A percentile compares a stretch with the other conserved stretches of the same genome.
phyloP scores from a whole-genome alignment of 352 stramenopile genomes.

The Globisporangium alternatum region DNA sequence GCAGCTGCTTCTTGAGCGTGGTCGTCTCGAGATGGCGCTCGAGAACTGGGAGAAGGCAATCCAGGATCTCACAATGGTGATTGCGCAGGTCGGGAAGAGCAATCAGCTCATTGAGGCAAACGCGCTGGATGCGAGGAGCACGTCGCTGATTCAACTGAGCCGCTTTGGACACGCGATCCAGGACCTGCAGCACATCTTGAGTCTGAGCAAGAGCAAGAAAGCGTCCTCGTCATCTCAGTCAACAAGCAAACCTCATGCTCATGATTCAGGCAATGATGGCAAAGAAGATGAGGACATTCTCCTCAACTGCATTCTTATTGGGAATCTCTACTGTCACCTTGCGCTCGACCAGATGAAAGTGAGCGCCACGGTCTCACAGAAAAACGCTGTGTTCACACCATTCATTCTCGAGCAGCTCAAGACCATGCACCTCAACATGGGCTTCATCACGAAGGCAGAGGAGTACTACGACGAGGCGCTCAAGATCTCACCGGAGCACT shows the following conservation, averaged over 20 bases:
- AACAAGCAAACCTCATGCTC: neutral
- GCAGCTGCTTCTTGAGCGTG: conserved; percentile 41
- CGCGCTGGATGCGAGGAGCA: conserved; percentile 35
- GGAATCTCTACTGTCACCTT: conserved; percentile 58
- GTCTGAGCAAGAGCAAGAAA: conserved; percentile 19
- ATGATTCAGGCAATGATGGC: neutral
- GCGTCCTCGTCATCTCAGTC: neutral
- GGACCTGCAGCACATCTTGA: conserved; percentile 37
- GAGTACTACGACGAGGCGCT: conserved; percentile 39
- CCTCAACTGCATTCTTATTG: conserved; percentile 42
- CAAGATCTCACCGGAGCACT: conserved; percentile 26
- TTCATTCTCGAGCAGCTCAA: conserved; percentile 25
- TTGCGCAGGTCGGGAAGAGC: conserved; percentile 34
- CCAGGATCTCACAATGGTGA: conserved; percentile 39
- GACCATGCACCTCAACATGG: conserved; percentile 23
- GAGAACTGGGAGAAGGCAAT: conserved; percentile 40
- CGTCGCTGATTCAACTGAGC: conserved; percentile 32
- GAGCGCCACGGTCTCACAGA: conserved; percentile 25
- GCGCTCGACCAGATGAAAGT: conserved; percentile 44
- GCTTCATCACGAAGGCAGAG: conserved; percentile 28
- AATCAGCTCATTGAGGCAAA: conserved; percentile 23
- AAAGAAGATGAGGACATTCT: conserved; percentile 24
- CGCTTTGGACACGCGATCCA: conserved; percentile 43
- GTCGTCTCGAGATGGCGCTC: conserved; percentile 33
- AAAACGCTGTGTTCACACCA: conserved; percentile 23